These are phyloP conservation scores for Neoboletus subvelutipes DNA, from an alignment of 768 basidiomycete species.

Conservation along the genomic window DNA sequence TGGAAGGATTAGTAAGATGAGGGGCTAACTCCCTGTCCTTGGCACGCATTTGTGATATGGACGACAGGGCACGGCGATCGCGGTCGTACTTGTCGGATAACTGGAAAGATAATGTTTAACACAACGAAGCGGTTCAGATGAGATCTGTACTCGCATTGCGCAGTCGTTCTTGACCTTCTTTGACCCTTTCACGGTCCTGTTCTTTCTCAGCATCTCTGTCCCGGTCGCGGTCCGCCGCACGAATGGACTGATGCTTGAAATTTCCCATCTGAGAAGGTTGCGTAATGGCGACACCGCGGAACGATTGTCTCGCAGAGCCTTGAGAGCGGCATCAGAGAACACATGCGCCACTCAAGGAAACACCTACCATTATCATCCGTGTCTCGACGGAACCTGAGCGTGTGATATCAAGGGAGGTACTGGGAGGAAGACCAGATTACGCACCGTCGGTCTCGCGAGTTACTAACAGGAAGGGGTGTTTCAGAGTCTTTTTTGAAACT, in stretches of 20 bases:
- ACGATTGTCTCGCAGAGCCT: constrained; percentile 59
- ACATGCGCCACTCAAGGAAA: constrained; percentile 4
- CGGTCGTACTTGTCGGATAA: constrained; percentile 88
- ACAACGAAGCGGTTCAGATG: not conserved
- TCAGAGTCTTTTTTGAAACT: constrained; percentile 65
- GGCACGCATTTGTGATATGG: constrained; percentile 49
- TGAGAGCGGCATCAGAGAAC: constrained; percentile 33
- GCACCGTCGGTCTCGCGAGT: constrained; percentile 68
- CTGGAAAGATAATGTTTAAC: constrained; percentile 38
- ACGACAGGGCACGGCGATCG: constrained; percentile 55
- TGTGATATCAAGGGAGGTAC: constrained; percentile 8
- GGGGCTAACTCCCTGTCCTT: constrained; percentile 71
- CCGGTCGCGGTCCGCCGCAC: constrained; percentile 59
- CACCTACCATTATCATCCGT: constrained; percentile 67
- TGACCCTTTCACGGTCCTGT: constrained; percentile 60
- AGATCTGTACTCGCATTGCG: constrained; percentile 52
- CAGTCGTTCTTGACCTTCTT: constrained; percentile 75
- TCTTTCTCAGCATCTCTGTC: constrained; percentile 48
- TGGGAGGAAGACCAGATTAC: constrained; percentile 9
- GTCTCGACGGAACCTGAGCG: constrained; percentile 73
- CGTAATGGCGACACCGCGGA: constrained; percentile 59
- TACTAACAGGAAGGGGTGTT: constrained; percentile 45
- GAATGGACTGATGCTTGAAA: constrained; percentile 85
- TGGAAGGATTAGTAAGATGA: constrained; percentile 49
- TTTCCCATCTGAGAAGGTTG: constrained; percentile 93